Evolutionary conservation across 768 basidiomycete genomes (phyloP).

Genomic region (Suillus tomentosus): DNA sequence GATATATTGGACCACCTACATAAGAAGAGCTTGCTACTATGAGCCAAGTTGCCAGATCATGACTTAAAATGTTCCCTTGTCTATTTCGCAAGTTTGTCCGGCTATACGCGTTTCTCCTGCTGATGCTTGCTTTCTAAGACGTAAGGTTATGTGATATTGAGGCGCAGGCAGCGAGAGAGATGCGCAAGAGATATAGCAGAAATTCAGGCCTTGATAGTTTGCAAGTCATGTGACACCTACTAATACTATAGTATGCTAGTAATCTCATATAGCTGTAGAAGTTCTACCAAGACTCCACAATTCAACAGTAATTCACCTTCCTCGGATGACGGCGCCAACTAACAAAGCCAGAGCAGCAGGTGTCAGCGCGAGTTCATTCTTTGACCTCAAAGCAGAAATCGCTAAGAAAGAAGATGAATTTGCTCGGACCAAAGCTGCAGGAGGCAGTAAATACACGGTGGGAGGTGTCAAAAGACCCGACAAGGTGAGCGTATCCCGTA

Average conservation of each 20-base stretch:
- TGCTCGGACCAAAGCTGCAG: conserved; percentile 62
- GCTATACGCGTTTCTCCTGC: neutral
- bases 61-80: too few relatives aligned
- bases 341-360: conserved; percentile 67
- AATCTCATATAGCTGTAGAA: neutral
- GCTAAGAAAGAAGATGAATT: conserved; percentile 57
- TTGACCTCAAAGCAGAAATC: conserved; percentile 73
- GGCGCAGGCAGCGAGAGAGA: neutral
- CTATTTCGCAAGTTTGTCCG: neutral
- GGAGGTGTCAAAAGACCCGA: conserved; percentile 67
- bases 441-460: conserved; percentile 49
- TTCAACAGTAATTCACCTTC: neutral
- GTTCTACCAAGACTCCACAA: neutral
- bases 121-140: neutral
- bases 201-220: neutral
- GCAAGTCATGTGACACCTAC: neutral
- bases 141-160: neutral
- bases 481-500: conserved; percentile 51
- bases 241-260: too few relatives aligned
- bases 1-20: too few relatives aligned
- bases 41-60: too few relatives aligned
- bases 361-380: conserved; percentile 72
- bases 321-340: conserved; percentile 49
- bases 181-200: neutral
- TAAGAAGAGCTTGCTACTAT: too few relatives aligned